Evolutionary conservation across 2,329 filamentous ascomycete genomes (phyloP), one percentile per base, ranked within the genome.

Genomic region (Davidsoniella virescens): DNA sequence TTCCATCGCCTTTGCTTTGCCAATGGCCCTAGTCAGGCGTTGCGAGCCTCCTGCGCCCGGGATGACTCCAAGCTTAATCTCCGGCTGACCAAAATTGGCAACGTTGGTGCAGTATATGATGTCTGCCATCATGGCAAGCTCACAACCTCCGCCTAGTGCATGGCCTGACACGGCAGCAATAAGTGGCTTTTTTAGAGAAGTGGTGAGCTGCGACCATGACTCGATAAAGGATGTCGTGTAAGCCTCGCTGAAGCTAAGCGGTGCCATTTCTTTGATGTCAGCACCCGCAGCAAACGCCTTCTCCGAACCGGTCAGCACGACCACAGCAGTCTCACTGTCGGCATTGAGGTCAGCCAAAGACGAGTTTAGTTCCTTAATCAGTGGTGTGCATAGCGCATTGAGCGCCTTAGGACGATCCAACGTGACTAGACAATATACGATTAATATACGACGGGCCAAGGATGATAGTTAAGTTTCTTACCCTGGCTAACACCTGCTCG

Each of bases 221-320:
- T 94, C 87, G 65, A 98, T 96, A 66, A 98, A 98, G 62, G 93
- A 86, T 57, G 71, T 78, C 44, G 78, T 84, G 70, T 95, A 96
- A 38, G 92, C 90, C 56, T 82, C 71, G 55, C 84, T 77, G 68
- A 98, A 98, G 50, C 82, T 88, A 38, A 95, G 78, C 54, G 87
- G 81, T 26, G 87, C 84, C 92, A 98, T 98, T 68, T 98, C 92
- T 67, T 96, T 96, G 71, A 98, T 98, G 66, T 98, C 92, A 54
- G 92, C 92, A 47, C 92, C 92, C 42, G 92, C 90, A 26, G 90
- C 90, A 62, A 95, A 98, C 40, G 90, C 88, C 65, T 82, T 87
- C 57, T 87, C 73, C 43, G 83, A 93, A 50, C 92, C 92, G 1
- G 92, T 95, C 52, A 98, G 72, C 53, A 98, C 67, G 58, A 94